phyloP scores from a whole-genome alignment of 2,329 filamentous ascomycete species.

The Dactylellina drechsleri region DNA sequence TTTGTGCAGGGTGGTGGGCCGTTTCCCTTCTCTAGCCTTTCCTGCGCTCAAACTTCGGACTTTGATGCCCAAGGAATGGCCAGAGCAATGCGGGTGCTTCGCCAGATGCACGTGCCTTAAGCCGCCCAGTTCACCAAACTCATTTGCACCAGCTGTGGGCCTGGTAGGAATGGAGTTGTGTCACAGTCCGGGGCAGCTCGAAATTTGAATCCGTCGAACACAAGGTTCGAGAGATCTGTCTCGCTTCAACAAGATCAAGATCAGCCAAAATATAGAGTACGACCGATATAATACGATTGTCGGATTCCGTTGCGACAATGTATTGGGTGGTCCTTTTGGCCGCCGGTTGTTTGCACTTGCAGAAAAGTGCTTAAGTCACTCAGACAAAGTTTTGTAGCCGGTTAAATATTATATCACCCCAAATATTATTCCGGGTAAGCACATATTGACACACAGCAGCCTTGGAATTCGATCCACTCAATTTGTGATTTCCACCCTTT shows the following conservation, averaged over 20 bases:
- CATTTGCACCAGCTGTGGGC: constrained; percentile 38
- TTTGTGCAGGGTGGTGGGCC: constrained; percentile 40
- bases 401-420: constrained; percentile 31
- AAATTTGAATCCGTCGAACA: constrained; percentile 10
- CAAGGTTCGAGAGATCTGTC: constrained; percentile 19
- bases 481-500: constrained; percentile 21
- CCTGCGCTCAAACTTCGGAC: constrained; percentile 40
- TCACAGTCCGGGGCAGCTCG: constrained; percentile 25
- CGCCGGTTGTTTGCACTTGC: background rate
- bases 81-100: constrained; percentile 43
- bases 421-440: constrained; percentile 13
- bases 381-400: constrained; percentile 12
- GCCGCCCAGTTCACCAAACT: constrained; percentile 44
- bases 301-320: constrained; percentile 18
- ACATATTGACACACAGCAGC: constrained; percentile 16
- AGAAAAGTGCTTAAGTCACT: constrained; percentile 3
- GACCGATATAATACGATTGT: constrained; percentile 23
- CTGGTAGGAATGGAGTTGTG: constrained; percentile 39
- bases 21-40: constrained; percentile 38
- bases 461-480: constrained; percentile 25
- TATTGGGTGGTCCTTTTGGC: constrained; percentile 5
- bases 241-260: constrained; percentile 3
- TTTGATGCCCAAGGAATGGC: constrained; percentile 30
- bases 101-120: constrained; percentile 44
- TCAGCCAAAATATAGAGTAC: constrained; percentile 31